A percentile compares a stretch with the other conserved stretches of the same genome.
These are phyloP conservation scores for Psilocybe cubensis DNA, from an alignment of 768 basidiomycete species.

Conservation along the genomic window DNA sequence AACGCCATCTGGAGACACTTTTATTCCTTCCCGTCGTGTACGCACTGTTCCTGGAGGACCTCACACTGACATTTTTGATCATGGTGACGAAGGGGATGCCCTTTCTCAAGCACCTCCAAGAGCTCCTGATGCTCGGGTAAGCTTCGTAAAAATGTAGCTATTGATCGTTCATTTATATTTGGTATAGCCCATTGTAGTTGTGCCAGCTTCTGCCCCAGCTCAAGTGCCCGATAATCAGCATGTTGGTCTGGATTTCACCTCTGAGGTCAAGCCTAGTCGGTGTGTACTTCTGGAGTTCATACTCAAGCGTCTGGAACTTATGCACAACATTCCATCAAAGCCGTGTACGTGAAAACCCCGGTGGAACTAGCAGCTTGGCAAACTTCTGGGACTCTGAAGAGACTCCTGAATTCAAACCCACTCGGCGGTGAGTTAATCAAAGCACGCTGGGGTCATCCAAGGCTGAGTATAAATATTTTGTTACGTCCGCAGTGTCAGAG, in stretches of 20 bases:
- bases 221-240: conserved; percentile 28
- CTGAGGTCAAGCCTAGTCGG: conserved; percentile 55
- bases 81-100: conserved; percentile 56
- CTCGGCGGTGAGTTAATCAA: conserved; percentile 54
- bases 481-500: conserved; percentile 53
- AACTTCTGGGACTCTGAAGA: conserved; percentile 53
- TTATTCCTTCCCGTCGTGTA: conserved; percentile 61
- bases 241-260: conserved; percentile 36
- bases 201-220: neutral
- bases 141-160: neutral
- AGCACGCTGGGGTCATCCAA: neutral
- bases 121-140: conserved; percentile 16
- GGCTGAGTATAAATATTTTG: conserved; percentile 10
- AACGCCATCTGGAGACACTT: conserved; percentile 30
- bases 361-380: conserved; percentile 44
- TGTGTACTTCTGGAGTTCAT: conserved; percentile 19
- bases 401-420: conserved; percentile 62
- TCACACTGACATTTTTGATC: conserved; percentile 54
- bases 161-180: neutral
- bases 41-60: conserved; percentile 56
- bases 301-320: neutral
- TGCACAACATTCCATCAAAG: conserved; percentile 23
- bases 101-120: conserved; percentile 57
- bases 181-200: neutral
- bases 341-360: conserved; percentile 48